These are phyloP conservation scores for Oryza coarctata DNA, from an alignment of 176 grass and related monocot genomes.

Conservation along the genomic window DNA sequence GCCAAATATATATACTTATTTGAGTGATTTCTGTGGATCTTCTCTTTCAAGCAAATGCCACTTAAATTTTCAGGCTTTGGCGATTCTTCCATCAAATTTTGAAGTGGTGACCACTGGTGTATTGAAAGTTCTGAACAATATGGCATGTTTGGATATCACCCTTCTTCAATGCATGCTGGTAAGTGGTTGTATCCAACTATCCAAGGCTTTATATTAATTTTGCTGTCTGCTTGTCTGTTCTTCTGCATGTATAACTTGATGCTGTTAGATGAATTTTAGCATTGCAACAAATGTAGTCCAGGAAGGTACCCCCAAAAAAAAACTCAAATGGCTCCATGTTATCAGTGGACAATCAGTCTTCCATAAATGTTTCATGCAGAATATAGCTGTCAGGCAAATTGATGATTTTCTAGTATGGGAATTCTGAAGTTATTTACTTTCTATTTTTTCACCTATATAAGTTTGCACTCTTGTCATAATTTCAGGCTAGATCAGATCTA, in stretches of 20 bases:
- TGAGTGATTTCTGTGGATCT: neutral
- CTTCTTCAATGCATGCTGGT: slow-evolving; percentile 95
- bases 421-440: neutral
- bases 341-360: slow-evolving; percentile 12
- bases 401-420: slow-evolving; percentile 12
- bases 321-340: neutral
- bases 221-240: slow-evolving; percentile 13
- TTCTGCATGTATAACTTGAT: slow-evolving; percentile 11
- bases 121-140: slow-evolving; percentile 96
- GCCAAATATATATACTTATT: slow-evolving; percentile 24
- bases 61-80: slow-evolving; percentile 57
- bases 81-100: slow-evolving; percentile 98
- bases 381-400: slow-evolving; percentile 13
- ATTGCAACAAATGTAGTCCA: slow-evolving; percentile 4
- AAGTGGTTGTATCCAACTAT: slow-evolving; percentile 44
- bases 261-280: slow-evolving; percentile 1
- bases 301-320: neutral
- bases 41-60: slow-evolving; percentile 33
- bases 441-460: slow-evolving; percentile 11
- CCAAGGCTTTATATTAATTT: slow-evolving; percentile 9
- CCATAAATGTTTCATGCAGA: slow-evolving; percentile 3
- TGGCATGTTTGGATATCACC: slow-evolving; percentile 83
- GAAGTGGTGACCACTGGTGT: slow-evolving; percentile 98
- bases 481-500: slow-evolving; percentile 96
- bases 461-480: slow-evolving; percentile 34